Conservation (phyloP, 2,329 filamentous ascomycete species). For the Paramyrothecium roridum region DNA sequence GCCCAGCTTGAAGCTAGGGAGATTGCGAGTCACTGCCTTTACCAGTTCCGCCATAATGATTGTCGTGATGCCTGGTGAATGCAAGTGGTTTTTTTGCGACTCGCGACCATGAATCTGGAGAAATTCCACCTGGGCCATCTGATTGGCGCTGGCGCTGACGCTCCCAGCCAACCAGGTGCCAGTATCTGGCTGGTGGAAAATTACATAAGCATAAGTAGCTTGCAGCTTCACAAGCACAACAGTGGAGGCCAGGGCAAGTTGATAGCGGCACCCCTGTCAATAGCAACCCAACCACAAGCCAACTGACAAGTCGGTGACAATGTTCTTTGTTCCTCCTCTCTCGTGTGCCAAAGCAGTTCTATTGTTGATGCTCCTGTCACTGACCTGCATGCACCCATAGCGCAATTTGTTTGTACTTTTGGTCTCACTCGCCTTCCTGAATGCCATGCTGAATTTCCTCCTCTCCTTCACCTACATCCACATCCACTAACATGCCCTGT, state of each 20-base stretch:
- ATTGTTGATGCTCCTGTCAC: not conserved
- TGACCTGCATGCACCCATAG: not conserved
- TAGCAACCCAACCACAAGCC: not conserved
- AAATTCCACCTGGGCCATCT: not conserved
- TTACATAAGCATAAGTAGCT: not conserved
- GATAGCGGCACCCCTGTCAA: too few species aligned
- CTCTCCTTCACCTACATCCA: not conserved
- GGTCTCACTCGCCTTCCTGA: conserved; percentile 60
- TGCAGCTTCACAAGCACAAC: not conserved
- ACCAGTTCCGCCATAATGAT: conserved; percentile 38
- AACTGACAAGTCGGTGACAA: not conserved
- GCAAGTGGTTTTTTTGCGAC: not conserved
- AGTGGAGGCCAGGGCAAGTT: too few species aligned
- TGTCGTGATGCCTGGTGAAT: conserved; percentile 13
- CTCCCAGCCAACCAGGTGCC: not conserved
- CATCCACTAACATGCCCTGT: not conserved
- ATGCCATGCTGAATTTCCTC: not conserved
- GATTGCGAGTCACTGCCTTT: conserved; percentile 32
- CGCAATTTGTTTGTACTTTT: not conserved
- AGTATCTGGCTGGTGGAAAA: not conserved
- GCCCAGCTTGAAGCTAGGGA: conserved; percentile 45
- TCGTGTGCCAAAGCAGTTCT: not conserved
- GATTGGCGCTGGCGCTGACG: not conserved
- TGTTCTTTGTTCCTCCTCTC: not conserved
- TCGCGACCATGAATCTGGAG: not conserved